phyloP scores from a whole-genome alignment of 2,329 filamentous ascomycete genomes.

The Calycina marina region DNA sequence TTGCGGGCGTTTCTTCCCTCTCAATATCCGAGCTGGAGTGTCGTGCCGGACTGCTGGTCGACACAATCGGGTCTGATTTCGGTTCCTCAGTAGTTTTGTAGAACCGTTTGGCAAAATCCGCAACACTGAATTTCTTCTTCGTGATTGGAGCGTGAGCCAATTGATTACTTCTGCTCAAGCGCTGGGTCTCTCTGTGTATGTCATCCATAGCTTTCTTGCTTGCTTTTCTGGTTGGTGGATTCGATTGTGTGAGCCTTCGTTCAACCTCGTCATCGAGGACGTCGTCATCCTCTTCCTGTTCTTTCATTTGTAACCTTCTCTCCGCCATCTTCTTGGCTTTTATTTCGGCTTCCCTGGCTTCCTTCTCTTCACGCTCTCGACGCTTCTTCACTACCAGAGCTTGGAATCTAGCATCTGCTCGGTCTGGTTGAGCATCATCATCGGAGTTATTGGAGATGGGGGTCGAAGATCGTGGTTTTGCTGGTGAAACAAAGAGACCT shows the following conservation, averaged over 20 bases:
- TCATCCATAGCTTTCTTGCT: slow-evolving; percentile 92
- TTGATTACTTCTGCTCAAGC: slow-evolving; percentile 80
- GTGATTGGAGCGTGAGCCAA: slow-evolving; percentile 80
- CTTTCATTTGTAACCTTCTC: slow-evolving; percentile 30
- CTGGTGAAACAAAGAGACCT: slow-evolving; percentile 28
- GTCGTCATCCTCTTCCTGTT: slow-evolving; percentile 40
- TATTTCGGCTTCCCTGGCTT: slow-evolving; percentile 41
- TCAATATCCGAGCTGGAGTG: slow-evolving; percentile 34
- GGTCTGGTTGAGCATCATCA: slow-evolving; percentile 27
- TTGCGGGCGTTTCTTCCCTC: slow-evolving; percentile 52
- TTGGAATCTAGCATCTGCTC: slow-evolving; percentile 46
- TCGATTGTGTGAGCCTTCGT: slow-evolving; percentile 52
- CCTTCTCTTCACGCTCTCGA: slow-evolving; percentile 52
- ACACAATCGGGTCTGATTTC: slow-evolving; percentile 28
- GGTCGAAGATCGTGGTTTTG: slow-evolving; percentile 17
- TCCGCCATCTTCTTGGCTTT: slow-evolving; percentile 19
- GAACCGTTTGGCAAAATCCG: slow-evolving; percentile 71
- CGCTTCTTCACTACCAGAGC: slow-evolving; percentile 62
- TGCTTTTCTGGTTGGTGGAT: slow-evolving; percentile 64
- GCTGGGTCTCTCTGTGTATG: slow-evolving; percentile 88
- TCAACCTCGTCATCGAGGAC: slow-evolving; percentile 48
- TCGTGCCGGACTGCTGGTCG: slow-evolving; percentile 35
- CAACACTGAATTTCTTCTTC: slow-evolving; percentile 79
- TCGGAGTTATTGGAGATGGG: slow-evolving; percentile 13
- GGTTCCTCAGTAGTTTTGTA: slow-evolving; percentile 29